phyloP scores from a whole-genome alignment of 1,139 yeast species.

The Saccharomyces uvarum region DNA sequence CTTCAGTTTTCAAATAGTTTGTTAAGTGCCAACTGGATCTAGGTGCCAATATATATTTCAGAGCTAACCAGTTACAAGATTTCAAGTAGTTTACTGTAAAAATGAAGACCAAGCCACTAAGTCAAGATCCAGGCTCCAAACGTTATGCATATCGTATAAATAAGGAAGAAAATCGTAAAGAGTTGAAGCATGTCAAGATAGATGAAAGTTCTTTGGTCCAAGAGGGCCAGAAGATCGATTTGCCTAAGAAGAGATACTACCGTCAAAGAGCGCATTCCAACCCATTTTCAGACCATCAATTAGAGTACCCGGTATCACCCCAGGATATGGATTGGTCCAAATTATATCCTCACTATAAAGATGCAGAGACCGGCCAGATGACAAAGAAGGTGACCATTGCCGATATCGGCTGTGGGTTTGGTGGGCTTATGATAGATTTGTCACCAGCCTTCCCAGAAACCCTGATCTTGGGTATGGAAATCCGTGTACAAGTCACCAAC shows the following conservation, averaged over 20 bases:
- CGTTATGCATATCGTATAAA: slow-evolving; percentile 30
- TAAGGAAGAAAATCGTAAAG: slow-evolving; percentile 35
- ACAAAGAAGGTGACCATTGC: slow-evolving; percentile 71
- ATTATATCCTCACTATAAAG: slow-evolving; percentile 56
- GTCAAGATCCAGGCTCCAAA: slow-evolving; percentile 26
- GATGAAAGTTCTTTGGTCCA: slow-evolving; percentile 19
- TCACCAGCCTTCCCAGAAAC: slow-evolving; percentile 70
- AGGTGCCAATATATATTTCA: neutral
- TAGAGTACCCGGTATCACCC: slow-evolving; percentile 82
- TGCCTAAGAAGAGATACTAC: slow-evolving; percentile 80
- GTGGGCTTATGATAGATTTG: slow-evolving; percentile 77
- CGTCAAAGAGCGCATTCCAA: slow-evolving; percentile 97
- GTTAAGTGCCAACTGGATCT: neutral
- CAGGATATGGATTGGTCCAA: slow-evolving; percentile 79
- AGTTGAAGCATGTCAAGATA: slow-evolving; percentile 34
- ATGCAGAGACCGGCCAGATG: slow-evolving; percentile 39
- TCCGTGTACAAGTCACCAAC: slow-evolving; percentile 93
- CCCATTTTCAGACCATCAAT: slow-evolving; percentile 90
- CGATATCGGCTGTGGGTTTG: slow-evolving; percentile 97
- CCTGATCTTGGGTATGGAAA: slow-evolving; percentile 88
- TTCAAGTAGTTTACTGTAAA: neutral
- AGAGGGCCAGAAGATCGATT: slow-evolving; percentile 33
- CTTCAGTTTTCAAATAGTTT: neutral
- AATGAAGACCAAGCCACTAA: slow-evolving; percentile 23
- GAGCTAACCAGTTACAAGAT: neutral